A percentile compares a stretch with the other conserved stretches of the same genome.
Conservation (phyloP, 495 filamentous ascomycete species). For the Tuber brumale region DNA sequence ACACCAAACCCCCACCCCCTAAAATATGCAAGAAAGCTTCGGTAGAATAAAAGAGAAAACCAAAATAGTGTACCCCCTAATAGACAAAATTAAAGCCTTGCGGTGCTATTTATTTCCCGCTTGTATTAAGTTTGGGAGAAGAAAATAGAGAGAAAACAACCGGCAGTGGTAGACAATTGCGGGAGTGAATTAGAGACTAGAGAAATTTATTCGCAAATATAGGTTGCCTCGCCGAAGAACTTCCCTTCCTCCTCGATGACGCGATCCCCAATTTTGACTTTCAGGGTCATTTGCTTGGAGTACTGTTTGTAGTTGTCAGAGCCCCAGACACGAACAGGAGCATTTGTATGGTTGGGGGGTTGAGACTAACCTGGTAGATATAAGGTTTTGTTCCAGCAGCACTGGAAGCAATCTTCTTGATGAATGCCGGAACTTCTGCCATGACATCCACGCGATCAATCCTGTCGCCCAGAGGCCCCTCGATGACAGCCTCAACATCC, state of each 20-base stretch:
- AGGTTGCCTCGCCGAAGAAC: constrained; percentile 80
- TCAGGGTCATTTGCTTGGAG: constrained; percentile 56
- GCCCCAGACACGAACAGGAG: background rate
- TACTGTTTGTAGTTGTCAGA: constrained; percentile 27
- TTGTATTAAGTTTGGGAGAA: background rate
- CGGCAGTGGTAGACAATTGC: background rate
- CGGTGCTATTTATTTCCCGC: background rate
- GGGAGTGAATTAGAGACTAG: background rate
- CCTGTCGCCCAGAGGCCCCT: constrained; percentile 61
- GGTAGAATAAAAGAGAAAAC: background rate
- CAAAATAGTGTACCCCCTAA: background rate
- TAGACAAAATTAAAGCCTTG: background rate
- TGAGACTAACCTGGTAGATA: constrained; percentile 75
- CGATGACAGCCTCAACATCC: constrained; percentile 58
- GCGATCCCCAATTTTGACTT: constrained; percentile 73
- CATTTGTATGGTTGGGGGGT: background rate
- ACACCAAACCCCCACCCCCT: background rate
- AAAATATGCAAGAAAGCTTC: background rate
- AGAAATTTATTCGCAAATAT: constrained; percentile 58
- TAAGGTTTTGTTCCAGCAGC: constrained; percentile 90
- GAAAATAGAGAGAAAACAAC: background rate
- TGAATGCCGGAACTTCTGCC: constrained; percentile 89
- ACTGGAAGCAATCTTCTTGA: constrained; percentile 82
- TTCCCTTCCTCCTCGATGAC: constrained; percentile 68
- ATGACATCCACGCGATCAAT: constrained; percentile 89